These are phyloP conservation scores for Venturia pyrina DNA, from an alignment of 2,329 filamentous ascomycete genomes.

Conservation along the genomic window DNA sequence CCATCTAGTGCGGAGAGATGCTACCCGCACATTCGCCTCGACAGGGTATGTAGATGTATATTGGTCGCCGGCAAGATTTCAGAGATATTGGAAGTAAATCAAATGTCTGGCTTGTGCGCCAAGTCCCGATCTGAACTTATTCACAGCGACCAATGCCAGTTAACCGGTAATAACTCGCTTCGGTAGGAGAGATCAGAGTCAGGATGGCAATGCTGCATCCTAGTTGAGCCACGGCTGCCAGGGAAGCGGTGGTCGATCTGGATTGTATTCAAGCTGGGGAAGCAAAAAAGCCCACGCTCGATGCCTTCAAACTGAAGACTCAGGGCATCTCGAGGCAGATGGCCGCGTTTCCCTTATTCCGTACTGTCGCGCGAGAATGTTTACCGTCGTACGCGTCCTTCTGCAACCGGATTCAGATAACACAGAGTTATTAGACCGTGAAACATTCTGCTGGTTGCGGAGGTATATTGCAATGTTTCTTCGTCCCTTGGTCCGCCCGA, in stretches of 20 bases:
- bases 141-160: not conserved
- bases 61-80: not conserved
- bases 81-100: not conserved
- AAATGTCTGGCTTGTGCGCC: not conserved
- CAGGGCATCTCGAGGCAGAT: not conserved
- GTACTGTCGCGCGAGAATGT: not conserved
- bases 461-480: not conserved
- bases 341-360: not conserved
- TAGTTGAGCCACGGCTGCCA: not conserved
- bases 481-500: not conserved
- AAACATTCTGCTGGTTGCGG: not conserved
- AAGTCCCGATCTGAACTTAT: not conserved
- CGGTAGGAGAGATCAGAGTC: not conserved
- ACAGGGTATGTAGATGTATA: not conserved
- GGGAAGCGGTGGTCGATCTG: not conserved
- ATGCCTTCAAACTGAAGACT: not conserved
- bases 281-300: too few relatives aligned
- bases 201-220: not conserved
- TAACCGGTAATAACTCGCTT: not conserved
- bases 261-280: too few relatives aligned
- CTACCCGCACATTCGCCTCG: not conserved
- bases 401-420: not conserved
- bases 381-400: not conserved
- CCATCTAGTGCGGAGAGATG: not conserved
- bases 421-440: not conserved